A percentile compares a stretch with the other conserved stretches of the same genome.
These are phyloP conservation scores for Sphagnum fallax DNA, from an alignment of 228 moss, liverwort and hornwort species.

Conservation along the genomic window DNA sequence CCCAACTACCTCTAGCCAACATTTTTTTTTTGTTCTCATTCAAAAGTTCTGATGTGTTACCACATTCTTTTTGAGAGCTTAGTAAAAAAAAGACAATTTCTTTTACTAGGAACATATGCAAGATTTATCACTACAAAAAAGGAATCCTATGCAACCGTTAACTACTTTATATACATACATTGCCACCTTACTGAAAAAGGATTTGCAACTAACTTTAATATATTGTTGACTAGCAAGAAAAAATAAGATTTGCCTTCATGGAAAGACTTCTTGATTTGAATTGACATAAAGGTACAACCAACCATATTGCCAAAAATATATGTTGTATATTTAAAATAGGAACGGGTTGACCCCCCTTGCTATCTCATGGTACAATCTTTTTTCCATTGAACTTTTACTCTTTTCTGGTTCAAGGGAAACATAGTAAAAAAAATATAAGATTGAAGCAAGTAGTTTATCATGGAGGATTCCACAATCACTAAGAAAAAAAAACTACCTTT, in stretches of 20 bases:
- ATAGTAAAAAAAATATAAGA: background rate
- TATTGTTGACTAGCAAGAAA: no score
- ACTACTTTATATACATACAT: background rate
- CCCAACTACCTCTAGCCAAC: no score
- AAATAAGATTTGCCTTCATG: no score
- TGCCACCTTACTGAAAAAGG: background rate
- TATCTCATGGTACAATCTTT: background rate
- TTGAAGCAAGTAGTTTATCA: background rate
- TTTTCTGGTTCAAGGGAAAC: background rate
- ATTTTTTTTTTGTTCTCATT: no score
- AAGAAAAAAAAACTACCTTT: no score
- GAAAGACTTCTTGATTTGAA: no score
- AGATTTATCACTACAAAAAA: slow-evolving; percentile 5
- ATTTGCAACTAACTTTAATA: background rate
- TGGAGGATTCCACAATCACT: no score
- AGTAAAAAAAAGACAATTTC: background rate
- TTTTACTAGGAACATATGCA: slow-evolving; percentile 1
- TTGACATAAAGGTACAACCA: no score
- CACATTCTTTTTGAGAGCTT: no score
- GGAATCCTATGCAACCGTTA: slow-evolving; percentile 6
- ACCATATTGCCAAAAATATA: no score
- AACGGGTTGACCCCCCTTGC: background rate
- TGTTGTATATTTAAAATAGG: background rate
- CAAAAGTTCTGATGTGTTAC: no score
- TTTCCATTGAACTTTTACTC: background rate